phyloP scores from a whole-genome alignment of 2,329 filamentous ascomycete genomes.

The Colletotrichum sp. region DNA sequence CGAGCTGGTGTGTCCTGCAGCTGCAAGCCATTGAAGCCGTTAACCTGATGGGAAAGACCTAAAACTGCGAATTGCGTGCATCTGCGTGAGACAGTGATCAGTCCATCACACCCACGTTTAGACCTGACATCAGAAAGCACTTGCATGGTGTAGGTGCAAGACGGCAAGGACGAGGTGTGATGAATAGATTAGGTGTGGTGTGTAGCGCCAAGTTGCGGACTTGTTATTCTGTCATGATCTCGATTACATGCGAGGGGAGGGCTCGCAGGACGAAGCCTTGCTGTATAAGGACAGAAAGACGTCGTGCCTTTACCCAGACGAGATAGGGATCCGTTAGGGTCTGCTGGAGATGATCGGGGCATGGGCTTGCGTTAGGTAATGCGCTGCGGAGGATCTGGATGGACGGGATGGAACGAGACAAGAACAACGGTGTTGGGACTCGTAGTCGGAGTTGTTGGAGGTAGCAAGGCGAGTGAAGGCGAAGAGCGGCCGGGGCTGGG shows the following conservation, averaged over 20 bases:
- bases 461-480: neutral
- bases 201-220: neutral
- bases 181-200: constrained; percentile 8
- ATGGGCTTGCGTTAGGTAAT: neutral
- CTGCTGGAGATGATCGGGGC: neutral
- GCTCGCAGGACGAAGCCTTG: neutral
- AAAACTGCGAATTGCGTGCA: constrained; percentile 5
- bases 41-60: neutral
- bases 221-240: constrained; percentile 7
- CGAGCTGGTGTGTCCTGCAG: constrained; percentile 7
- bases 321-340: neutral
- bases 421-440: neutral
- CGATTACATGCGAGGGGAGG: constrained; percentile 12
- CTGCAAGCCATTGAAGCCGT: constrained; percentile 18
- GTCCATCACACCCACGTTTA: constrained; percentile 5
- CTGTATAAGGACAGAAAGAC: constrained; percentile 2
- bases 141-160: constrained; percentile 7
- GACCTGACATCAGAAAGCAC: constrained; percentile 19
- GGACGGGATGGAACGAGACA: neutral
- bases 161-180: constrained; percentile 3
- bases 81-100: constrained; percentile 8
- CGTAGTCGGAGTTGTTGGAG: neutral
- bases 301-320: neutral
- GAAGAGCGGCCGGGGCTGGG: neutral
- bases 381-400: neutral